Percentiles rank a stretch among this genome's conserved stretches.
Evolutionary conservation across 768 basidiomycete genomes (phyloP).

Genomic region (Strobilomyces echinocephalus): DNA sequence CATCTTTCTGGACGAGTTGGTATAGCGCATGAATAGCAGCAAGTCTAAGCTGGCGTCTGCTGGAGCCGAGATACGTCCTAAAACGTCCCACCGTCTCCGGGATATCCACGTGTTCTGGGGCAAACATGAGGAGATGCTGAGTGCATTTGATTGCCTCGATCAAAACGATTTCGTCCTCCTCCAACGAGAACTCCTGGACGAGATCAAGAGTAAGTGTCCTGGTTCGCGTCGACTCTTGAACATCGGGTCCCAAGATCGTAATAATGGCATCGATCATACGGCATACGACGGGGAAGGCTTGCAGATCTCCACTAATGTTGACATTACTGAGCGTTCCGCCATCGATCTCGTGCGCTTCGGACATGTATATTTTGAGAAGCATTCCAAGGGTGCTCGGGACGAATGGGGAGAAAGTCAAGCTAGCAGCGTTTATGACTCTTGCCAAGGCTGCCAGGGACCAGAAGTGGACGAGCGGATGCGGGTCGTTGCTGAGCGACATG

Average conservation of each 20-base stretch:
- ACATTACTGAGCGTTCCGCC: slow-evolving; percentile 79
- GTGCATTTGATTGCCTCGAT: slow-evolving; percentile 95
- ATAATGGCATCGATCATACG: slow-evolving; percentile 91
- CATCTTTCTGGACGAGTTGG: slow-evolving; percentile 95
- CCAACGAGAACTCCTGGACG: slow-evolving; percentile 77
- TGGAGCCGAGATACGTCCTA: slow-evolving; percentile 72
- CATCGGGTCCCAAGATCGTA: slow-evolving; percentile 90
- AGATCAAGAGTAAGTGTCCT: slow-evolving; percentile 80
- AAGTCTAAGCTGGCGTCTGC: slow-evolving; percentile 80
- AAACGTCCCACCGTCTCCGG: slow-evolving; percentile 77
- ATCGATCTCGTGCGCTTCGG: slow-evolving; percentile 89
- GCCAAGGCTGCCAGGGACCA: slow-evolving; percentile 85
- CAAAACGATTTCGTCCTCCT: slow-evolving; percentile 81
- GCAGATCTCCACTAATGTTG: slow-evolving; percentile 86
- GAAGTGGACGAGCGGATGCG: slow-evolving; percentile 94
- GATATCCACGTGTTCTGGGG: slow-evolving; percentile 76
- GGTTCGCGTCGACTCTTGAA: slow-evolving; percentile 80
- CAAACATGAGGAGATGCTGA: slow-evolving; percentile 96
- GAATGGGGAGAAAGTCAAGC: slow-evolving; percentile 85
- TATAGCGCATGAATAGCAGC: slow-evolving; percentile 96
- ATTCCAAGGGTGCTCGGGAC: slow-evolving; percentile 86
- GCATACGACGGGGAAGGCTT: slow-evolving; percentile 87
- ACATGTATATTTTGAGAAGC: slow-evolving; percentile 83
- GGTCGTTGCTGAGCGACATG: slow-evolving; percentile 92
- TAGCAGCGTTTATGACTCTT: slow-evolving; percentile 86